Evolutionary conservation across 2,329 filamentous ascomycete genomes (phyloP), one percentile per base, ranked within the genome.

Genomic region (Ascochyta lentis): DNA sequence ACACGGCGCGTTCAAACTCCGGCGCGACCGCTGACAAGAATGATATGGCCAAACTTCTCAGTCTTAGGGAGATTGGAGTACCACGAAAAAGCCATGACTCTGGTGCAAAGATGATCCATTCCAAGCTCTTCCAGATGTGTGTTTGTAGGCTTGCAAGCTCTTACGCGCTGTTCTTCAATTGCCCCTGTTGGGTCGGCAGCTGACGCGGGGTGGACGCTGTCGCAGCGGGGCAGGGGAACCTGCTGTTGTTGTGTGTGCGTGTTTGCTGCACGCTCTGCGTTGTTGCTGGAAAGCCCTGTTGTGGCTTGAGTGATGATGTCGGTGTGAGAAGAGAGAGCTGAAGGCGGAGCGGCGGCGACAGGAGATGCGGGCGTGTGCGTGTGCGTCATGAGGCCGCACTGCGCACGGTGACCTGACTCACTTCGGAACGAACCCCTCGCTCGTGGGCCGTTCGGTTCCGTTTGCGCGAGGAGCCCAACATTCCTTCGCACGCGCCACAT

Each of bases 51-150:
- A 60, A 62, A 56, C 59, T 66, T 66, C 55, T 63, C 61, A 52
- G 60, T 62, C 58, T 61, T 58, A 41, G 63, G 63, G 52, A 64
- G 59, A 50, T 59, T 63, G 46, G 54, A 63, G 57, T 58, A 61
- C 65, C 66, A 59, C 55, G 47, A 61, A 65, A 55, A 64, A 46
- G 65, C 66, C 66, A 69, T 69, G 60, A 60, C 58, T 63, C 50
- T 63, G 42, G 53, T 59, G 56, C 50, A 51, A 42, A 54, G 40
- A 49, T 50, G 44, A 49, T 61, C 54, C 65, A 66, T 69, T 65
- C 59, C 64, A 64, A 16, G 54, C 50, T 60, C 43, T 60, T 58
- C 23, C n/a, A 12, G 34, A 6, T 10, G 9, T 26, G 46, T 34
- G 47, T 56, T 51, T 56, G 9, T 31, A 41, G 27, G 42, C 47